Percentiles rank a stretch among this genome's conserved stretches.
Evolutionary conservation across 495 filamentous ascomycete species (phyloP).

Genomic region (Recurvomyces mirabilis): DNA sequence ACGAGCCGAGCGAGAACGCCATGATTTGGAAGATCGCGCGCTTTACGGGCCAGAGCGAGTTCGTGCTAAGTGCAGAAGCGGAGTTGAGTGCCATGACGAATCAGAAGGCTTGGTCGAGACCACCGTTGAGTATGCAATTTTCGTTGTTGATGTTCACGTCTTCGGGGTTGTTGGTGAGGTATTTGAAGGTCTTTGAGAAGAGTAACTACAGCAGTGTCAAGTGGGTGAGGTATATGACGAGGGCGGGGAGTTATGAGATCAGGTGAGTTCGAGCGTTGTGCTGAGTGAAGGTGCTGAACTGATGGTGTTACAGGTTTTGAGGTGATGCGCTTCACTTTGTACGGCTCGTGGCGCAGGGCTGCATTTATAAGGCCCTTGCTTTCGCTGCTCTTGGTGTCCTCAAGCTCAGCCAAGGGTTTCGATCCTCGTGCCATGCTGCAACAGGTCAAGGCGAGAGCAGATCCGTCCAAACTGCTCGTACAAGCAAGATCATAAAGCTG

Average conservation of each 20-base stretch:
- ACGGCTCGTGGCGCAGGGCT: too few relatives aligned
- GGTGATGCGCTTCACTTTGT: too few relatives aligned
- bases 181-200: conserved; percentile 99
- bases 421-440: too few relatives aligned
- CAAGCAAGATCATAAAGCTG: too few relatives aligned
- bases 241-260: conserved; percentile 76
- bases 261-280: conserved; percentile 33
- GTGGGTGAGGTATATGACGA: conserved; percentile 99
- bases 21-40: conserved; percentile 99
- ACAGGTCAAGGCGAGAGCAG: too few relatives aligned
- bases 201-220: conserved; percentile 96
- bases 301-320: conserved; percentile 4
- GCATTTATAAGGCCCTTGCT: too few relatives aligned
- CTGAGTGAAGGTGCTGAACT: background rate
- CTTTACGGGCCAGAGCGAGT: conserved; percentile 93
- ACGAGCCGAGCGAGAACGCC: conserved; percentile 94
- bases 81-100: conserved; percentile 93
- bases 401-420: too few relatives aligned
- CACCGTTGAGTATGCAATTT: conserved; percentile 84
- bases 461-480: too few relatives aligned
- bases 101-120: conserved; percentile 94
- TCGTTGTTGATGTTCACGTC: conserved; percentile 96
- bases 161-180: conserved; percentile 80
- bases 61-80: conserved; percentile 86
- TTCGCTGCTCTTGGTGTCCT: too few relatives aligned